Percentiles rank a stretch among this genome's conserved stretches.
Conservation (phyloP, 768 basidiomycete species). For the Pluteus cervinus region DNA sequence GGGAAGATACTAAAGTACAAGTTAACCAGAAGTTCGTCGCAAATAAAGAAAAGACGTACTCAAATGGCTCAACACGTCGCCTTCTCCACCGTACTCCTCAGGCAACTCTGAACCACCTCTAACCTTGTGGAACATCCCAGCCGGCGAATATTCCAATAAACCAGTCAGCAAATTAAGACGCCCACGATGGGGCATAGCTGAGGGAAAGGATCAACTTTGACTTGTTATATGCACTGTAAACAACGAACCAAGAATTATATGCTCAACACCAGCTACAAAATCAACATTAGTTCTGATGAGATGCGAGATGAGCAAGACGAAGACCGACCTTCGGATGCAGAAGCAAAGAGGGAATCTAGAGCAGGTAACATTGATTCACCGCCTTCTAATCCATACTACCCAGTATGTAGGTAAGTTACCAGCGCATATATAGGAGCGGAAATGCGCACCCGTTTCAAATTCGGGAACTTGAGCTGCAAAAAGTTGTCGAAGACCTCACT, state of each 20-base stretch:
- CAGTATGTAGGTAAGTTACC: background rate
- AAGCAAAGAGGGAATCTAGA: constrained; percentile 67
- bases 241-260: constrained; percentile 52
- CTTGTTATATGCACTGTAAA: background rate
- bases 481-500: constrained; percentile 86
- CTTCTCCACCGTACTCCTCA: constrained; percentile 59
- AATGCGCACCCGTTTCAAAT: constrained; percentile 58
- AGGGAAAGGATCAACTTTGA: background rate
- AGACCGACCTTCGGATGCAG: constrained; percentile 59
- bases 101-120: constrained; percentile 72
- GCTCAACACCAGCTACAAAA: constrained; percentile 59
- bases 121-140: constrained; percentile 81
- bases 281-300: no score
- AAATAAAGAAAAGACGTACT: constrained; percentile 33
- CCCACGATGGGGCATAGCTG: constrained; percentile 84
- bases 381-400: constrained; percentile 82
- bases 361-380: constrained; percentile 94
- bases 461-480: constrained; percentile 84
- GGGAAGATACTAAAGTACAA: constrained; percentile 60
- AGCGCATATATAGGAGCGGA: background rate
- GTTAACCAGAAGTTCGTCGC: background rate
- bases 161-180: constrained; percentile 82
- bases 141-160: constrained; percentile 59
- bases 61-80: constrained; percentile 87
- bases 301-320: no score